Base-by-base conservation (phyloP, 208 protist genomes). In the Phytomonas sp. region DNA sequence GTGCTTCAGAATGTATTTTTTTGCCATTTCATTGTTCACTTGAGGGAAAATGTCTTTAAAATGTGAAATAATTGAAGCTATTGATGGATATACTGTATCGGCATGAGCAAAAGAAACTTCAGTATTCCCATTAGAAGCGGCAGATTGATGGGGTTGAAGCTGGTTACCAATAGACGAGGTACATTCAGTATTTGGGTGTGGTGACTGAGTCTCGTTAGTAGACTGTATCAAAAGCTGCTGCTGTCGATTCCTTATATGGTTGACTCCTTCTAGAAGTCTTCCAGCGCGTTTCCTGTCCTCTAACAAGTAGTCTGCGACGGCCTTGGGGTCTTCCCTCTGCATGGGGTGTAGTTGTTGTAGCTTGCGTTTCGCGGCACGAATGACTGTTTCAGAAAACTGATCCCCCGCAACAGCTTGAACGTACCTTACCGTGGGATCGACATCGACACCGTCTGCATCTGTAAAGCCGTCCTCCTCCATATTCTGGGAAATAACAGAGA, bases 401-500 rank as follows among this genome's bases (percentile, higher is more conserved):
- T 80, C 71, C 1, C 78, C 78, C 45, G 70, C 69, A 14, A 69
- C 52, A 19, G 70, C 77, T 65, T 79, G 70, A 34, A 84, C 60
- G 6, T 67, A 56, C 10, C 72, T 60, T 23, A 84, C 29, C 52
- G 79, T 69, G 1, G 31, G 29, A 73, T 87, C 79, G 23, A 72
- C 34, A 30, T 71, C 56, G 23, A 64, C 45, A n/a, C 82, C 82
- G 37, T 80, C 68, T 16, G 76, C 78, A 67, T 84, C 79, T 23
- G 76, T 75, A 66, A 82, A 87, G 14, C 65, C 79, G 2, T 63
- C 65, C 16, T 56, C 63, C 31, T 75, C 69, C 10, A 73, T 69
- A 60, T 79, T 71, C 31, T 78, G 70, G 66, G 72, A 66, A 10
- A 80, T 40, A 36, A 75, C 61, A 63, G 70, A 74, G 37, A 87